Percentiles rank a stretch among this genome's conserved stretches.
These are phyloP conservation scores for Bretschneidera sinensis DNA, from an alignment of 345 rosid species.

Conservation along the genomic window DNA sequence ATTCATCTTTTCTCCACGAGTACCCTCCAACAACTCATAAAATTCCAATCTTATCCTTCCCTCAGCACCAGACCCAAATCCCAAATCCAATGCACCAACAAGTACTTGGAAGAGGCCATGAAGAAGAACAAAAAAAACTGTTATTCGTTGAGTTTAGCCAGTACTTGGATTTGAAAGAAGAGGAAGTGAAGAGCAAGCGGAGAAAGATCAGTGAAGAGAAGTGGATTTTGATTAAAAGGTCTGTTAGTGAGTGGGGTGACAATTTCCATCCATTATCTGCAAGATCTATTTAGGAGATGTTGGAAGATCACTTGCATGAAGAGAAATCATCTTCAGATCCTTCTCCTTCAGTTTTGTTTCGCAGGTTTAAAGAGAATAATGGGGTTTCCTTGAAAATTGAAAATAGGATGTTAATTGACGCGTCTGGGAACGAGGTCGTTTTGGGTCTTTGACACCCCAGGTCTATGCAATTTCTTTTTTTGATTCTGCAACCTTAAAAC, in stretches of 20 bases:
- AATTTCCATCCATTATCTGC: constrained; percentile 71
- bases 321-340: constrained; percentile 20
- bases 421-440: too few relatives aligned
- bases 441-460: too few relatives aligned
- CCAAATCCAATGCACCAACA: constrained; percentile 32
- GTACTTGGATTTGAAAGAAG: constrained; percentile 37
- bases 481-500: too few relatives aligned
- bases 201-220: constrained; percentile 50
- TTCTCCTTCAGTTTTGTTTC: constrained; percentile 34
- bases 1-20: constrained; percentile 25
- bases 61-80: constrained; percentile 23
- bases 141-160: constrained; percentile 62
- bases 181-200: constrained; percentile 52
- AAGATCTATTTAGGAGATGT: constrained; percentile 59
- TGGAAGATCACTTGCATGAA: constrained; percentile 52
- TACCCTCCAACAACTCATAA: constrained; percentile 9
- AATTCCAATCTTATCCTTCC: background rate
- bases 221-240: constrained; percentile 42
- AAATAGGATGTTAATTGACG: background rate
- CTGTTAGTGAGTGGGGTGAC: constrained; percentile 54
- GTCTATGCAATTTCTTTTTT: too few relatives aligned
- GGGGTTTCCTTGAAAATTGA: constrained; percentile 32
- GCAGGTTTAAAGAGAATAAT: constrained; percentile 60
- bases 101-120: constrained; percentile 56
- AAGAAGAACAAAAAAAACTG: constrained; percentile 57